These are phyloP conservation scores for Malassezia slooffiae DNA, from an alignment of 1,284 basidiomycete species.

Conservation along the genomic window DNA sequence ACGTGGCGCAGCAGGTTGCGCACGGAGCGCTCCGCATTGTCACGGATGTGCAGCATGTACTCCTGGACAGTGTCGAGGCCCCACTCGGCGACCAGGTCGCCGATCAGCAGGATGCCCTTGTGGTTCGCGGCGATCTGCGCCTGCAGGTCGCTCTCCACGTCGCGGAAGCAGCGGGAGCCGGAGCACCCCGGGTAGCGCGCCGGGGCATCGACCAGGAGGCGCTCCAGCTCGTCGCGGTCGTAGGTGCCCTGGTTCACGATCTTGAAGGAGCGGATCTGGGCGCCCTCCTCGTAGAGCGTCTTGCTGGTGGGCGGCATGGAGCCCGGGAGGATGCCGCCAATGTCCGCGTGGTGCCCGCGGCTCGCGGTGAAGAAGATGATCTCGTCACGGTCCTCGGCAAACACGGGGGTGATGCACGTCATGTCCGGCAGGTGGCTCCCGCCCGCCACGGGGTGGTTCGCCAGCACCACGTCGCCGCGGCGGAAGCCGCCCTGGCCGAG, in stretches of 20 bases:
- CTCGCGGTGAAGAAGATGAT: conserved; percentile 89
- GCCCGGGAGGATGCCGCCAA: conserved; percentile 60
- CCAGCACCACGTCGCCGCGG: conserved; percentile 80
- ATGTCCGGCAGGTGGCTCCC: conserved; percentile 61
- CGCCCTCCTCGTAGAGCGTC: conserved; percentile 84
- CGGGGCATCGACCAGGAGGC: conserved; percentile 75
- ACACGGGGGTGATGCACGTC: conserved; percentile 80
- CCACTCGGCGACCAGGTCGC: conserved; percentile 70
- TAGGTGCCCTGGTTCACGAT: conserved; percentile 74
- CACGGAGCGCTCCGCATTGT: conserved; percentile 80
- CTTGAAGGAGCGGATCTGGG: conserved; percentile 83
- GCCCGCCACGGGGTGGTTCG: conserved; percentile 76
- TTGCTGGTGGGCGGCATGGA: conserved; percentile 90
- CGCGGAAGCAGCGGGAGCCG: conserved; percentile 53
- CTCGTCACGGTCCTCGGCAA: conserved; percentile 54
- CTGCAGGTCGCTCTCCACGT: conserved; percentile 83
- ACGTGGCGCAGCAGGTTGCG: conserved; percentile 69
- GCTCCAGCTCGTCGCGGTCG: conserved; percentile 62
- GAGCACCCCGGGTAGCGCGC: conserved; percentile 56
- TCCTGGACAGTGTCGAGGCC: conserved; percentile 69
- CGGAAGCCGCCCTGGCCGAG: conserved; percentile 49
- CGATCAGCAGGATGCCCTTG: conserved; percentile 57
- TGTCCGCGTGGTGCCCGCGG: conserved; percentile 62
- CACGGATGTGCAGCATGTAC: conserved; percentile 55
- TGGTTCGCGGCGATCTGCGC: conserved; percentile 94